phyloP scores from a whole-genome alignment of 2,329 filamentous ascomycete genomes.

The Aureobasidium sp. region DNA sequence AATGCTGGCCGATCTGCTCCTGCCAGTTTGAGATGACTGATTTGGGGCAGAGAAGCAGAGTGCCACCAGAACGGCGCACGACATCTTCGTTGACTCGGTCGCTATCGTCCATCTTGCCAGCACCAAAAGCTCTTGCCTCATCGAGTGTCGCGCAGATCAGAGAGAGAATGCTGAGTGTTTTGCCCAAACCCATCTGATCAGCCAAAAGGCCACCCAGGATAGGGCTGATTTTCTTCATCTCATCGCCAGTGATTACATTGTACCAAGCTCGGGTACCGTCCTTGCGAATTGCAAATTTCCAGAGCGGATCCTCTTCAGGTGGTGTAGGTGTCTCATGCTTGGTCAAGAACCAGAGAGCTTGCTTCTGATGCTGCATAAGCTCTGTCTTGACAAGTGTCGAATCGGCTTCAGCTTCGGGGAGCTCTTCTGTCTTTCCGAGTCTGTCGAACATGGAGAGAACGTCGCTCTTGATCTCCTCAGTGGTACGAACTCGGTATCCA shows the following conservation, averaged over 20 bases:
- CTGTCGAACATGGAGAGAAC: conserved; percentile 84
- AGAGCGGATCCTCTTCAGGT: conserved; percentile 46
- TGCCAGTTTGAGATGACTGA: conserved; percentile 94
- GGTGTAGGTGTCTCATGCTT: conserved; percentile 59
- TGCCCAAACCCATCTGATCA: conserved; percentile 47
- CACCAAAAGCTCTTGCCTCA: conserved; percentile 57
- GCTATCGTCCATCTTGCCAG: conserved; percentile 34
- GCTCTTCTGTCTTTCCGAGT: conserved; percentile 65
- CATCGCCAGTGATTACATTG: conserved; percentile 78
- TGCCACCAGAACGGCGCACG: conserved; percentile 66
- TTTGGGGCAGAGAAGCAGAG: conserved; percentile 79
- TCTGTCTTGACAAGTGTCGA: conserved; percentile 54
- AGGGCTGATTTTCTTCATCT: conserved; percentile 32
- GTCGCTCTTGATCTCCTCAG: conserved; percentile 80
- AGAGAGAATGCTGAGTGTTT: conserved; percentile 69
- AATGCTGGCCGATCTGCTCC: conserved; percentile 79
- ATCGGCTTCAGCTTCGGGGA: conserved; percentile 66
- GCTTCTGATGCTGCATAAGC: conserved; percentile 79
- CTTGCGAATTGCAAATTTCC: conserved; percentile 56
- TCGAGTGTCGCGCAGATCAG: conserved; percentile 61
- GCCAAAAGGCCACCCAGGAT: conserved; percentile 42
- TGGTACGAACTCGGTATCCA: conserved; percentile 51
- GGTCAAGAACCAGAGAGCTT: conserved; percentile 81
- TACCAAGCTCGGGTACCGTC: conserved; percentile 59
- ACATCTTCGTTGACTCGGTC: conserved; percentile 34